These are phyloP conservation scores for Stramenopiles sp. DNA, from an alignment of 352 stramenopile species.

Conservation along the genomic window DNA sequence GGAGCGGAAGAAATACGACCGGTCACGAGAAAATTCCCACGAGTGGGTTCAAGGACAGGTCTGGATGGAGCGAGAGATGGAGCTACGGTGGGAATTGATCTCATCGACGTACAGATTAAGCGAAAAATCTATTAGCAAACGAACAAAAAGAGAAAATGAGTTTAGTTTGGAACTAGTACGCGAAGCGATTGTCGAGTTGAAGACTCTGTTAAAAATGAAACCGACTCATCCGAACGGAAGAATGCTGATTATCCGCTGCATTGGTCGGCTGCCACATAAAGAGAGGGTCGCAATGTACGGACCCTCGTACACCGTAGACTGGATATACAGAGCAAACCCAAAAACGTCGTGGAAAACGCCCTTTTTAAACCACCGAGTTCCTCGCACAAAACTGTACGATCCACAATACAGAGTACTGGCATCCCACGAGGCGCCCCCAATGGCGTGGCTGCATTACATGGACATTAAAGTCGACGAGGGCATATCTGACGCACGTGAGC, in stretches of 20 bases:
- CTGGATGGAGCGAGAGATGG: neutral
- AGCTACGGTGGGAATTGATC: neutral
- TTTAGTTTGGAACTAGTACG: neutral
- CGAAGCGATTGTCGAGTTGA: neutral
- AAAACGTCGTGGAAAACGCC: neutral
- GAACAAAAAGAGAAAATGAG: neutral
- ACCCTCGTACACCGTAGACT: neutral
- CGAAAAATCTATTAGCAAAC: neutral
- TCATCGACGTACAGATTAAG: neutral
- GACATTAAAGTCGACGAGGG: neutral
- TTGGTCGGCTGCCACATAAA: neutral
- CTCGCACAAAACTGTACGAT: neutral
- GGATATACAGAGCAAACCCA: neutral
- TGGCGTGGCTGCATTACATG: neutral
- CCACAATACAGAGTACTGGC: neutral
- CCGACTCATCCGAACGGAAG: neutral
- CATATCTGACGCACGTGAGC: neutral
- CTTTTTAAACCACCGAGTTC: neutral
- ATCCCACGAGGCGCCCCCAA: neutral
- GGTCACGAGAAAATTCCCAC: neutral
- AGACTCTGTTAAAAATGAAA: neutral
- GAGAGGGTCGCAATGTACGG: neutral
- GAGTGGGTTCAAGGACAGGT: neutral
- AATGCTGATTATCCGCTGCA: neutral
- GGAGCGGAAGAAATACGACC: neutral